Base-by-base conservation (phyloP, 192 early-diverging fungal genomes). In the Paraglomus occultum region DNA sequence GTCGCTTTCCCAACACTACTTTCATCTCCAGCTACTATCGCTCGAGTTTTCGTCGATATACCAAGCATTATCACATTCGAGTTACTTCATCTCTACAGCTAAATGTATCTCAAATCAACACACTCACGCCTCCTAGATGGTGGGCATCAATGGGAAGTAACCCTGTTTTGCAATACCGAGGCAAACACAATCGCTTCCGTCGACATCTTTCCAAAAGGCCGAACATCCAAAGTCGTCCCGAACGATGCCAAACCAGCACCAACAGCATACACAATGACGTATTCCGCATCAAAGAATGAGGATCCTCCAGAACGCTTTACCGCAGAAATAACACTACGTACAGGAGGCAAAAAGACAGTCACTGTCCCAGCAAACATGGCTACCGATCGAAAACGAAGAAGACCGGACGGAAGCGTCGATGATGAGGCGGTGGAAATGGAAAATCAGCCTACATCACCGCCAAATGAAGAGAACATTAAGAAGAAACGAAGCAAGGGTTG, bases 41-140 rank as follows among this genome's bases (percentile, higher is more conserved):
- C 31, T 31, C 31, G 31, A 31, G 31, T 31, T 31, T 31, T 3
- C 31, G 31, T 31, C 31, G 1, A 3, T 31, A 31, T 31, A 31
- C 1, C 31, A 31, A 31, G 3, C 31, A 31, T 31, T 31, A 31
- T 31, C 31, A 31, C 31, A 31, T 31, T 31, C 31, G 31, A 31
- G 31, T 31, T 31, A 3, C 31, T n/a, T 31, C 31, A 31, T 31
- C 31, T 31, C 31, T 31, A 31, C 31, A 31, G 3, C 31, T 31
- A 45, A 57, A 69, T 69, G 67, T 69, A 69, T 38, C 12, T 69
- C 53, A 69, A 69, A 69, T 69, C 67, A 42, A 69, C 67, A 46
- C 67, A 69, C 38, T 44, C 67, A 44, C 43, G 10, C 17, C 53
- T 57, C 38, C 3, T 9, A 3, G 67, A 55, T 14, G 67, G 67